Evolutionary conservation across 495 filamentous ascomycete genomes (phyloP).

Genomic region (Chaetomium cochliodes): DNA sequence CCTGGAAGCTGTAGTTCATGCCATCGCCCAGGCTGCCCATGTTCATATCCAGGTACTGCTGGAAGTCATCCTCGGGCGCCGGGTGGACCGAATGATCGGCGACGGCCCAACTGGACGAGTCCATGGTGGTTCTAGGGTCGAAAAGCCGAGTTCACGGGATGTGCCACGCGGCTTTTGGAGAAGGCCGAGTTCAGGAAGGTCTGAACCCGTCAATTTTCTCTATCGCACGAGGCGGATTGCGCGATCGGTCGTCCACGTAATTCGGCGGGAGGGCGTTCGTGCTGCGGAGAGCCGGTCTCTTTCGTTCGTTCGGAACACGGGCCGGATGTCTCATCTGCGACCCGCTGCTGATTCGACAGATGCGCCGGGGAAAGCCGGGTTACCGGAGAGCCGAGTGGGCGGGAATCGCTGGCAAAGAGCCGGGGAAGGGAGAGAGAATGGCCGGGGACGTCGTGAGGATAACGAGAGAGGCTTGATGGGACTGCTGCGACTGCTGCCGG

Average conservation of each 20-base stretch:
- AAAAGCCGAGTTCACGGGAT: conserved; percentile 9
- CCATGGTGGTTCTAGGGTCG: conserved; percentile 38
- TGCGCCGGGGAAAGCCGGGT: not conserved
- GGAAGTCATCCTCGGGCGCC: conserved; percentile 52
- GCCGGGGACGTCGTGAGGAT: not conserved
- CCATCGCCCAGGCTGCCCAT: conserved; percentile 48
- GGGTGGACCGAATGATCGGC: conserved; percentile 49
- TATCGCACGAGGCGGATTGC: conserved; percentile 2
- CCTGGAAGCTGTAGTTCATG: conserved; percentile 51
- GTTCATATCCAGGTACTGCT: conserved; percentile 56
- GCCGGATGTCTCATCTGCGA: not conserved
- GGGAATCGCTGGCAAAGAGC: not conserved
- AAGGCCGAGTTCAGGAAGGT: not conserved
- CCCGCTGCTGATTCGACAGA: not conserved
- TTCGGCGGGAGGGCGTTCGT: not conserved
- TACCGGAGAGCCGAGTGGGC: not conserved
- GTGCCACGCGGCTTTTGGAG: not conserved
- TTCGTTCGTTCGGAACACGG: conserved; percentile 2
- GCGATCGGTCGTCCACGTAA: not conserved
- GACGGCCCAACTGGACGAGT: conserved; percentile 49
- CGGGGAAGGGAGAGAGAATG: not conserved
- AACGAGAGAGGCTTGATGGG: not conserved
- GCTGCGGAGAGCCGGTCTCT: conserved; percentile 6
- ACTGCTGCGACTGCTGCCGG: not conserved
- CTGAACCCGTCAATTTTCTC: not conserved